A percentile compares a stretch with the other conserved stretches of the same genome.
phyloP scores from a whole-genome alignment of 805 yeast species.

The Starmerella stigmatis region DNA sequence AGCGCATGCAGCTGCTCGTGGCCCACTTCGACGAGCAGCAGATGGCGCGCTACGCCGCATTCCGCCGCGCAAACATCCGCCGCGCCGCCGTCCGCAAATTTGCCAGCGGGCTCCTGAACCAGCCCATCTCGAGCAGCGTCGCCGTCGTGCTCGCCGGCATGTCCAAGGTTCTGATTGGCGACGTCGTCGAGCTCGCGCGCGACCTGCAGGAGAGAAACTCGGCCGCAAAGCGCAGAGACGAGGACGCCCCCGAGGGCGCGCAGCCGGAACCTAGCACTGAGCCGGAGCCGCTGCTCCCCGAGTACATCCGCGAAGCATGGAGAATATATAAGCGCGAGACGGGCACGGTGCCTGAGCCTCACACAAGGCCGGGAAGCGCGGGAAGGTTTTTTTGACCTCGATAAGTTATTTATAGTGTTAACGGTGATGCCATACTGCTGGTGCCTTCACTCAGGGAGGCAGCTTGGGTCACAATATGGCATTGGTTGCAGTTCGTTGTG shows the following conservation, averaged over 20 bases:
- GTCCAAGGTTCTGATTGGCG: slow-evolving; percentile 83
- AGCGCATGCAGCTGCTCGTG: slow-evolving; percentile 42
- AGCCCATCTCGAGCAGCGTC: slow-evolving; percentile 66
- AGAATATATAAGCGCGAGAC: slow-evolving; percentile 58
- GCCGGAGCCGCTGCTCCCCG: slow-evolving; percentile 58
- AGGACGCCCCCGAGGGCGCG: slow-evolving; percentile 1
- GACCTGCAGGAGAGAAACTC: slow-evolving; percentile 47
- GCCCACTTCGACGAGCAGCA: slow-evolving; percentile 71
- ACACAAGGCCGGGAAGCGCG: slow-evolving; percentile 65
- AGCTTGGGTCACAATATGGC: too few species aligned
- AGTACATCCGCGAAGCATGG: slow-evolving; percentile 85
- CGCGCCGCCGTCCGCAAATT: slow-evolving; percentile 69
- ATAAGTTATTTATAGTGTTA: background rate
- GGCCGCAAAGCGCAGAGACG: slow-evolving; percentile 1
- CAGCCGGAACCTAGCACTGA: slow-evolving; percentile 23
- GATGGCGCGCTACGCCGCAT: slow-evolving; percentile 76
- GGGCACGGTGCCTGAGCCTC: slow-evolving; percentile 49
- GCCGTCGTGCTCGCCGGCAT: slow-evolving; percentile 77
- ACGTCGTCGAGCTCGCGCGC: slow-evolving; percentile 70
- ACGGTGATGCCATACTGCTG: background rate
- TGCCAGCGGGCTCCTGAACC: slow-evolving; percentile 68
- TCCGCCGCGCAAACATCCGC: slow-evolving; percentile 64
- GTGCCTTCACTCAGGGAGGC: too few species aligned
- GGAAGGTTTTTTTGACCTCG: slow-evolving; percentile 28
- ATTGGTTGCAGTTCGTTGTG: too few species aligned